Base-by-base conservation (phyloP, 208 protist genomes). In the Acanthamoeba lugdunensis region DNA sequence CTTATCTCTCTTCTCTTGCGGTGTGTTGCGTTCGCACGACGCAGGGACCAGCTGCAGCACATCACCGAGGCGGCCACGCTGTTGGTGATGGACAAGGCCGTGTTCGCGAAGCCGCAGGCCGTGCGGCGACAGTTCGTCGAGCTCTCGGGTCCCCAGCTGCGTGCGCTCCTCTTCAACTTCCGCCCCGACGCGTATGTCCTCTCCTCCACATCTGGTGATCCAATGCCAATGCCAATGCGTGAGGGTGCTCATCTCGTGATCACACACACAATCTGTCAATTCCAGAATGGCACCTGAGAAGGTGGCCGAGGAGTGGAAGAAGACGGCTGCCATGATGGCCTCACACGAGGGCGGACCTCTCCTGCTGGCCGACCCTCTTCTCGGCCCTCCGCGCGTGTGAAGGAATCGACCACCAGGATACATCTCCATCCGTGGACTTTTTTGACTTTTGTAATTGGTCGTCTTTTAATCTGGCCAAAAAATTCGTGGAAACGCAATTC, bases 131-230 rank as follows among this genome's bases (percentile, higher is more conserved):
- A 84, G 33, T 93, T 93, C 7, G 18, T 41, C 33, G 56, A 30
- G 0, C 90, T 93, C 90, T 85, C 65, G 1, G 73, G 45, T 18
- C 8, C 71, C 16, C 90, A 93, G 73, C 45, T 93, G 9, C 50
- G 56, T 14, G 54, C 63, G 23, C 90, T 93, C 8, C 71, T 93
- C 25, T 58, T 84, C 67, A 85, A 56, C 30, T 93, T 93, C 71
- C 90, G 71, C 45, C 90, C 90, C 21, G 90, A 93, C 54, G 30
- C 14, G 90, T 93, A 82, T 69, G 90, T 93, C 45, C 54, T 81
- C 8, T 18, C 50, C 33, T 37, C 33, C 33, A 37, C 33, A 37
- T 2, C 33, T 37, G 33, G 33, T 37, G 33, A 37, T 37, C 33
- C 33, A 37, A 37, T 37, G n/a, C n/a, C n/a, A n/a, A n/a, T n/a